These are phyloP conservation scores for Leptographium wingfieldii DNA, from an alignment of 2,329 filamentous ascomycete genomes.

Conservation along the genomic window DNA sequence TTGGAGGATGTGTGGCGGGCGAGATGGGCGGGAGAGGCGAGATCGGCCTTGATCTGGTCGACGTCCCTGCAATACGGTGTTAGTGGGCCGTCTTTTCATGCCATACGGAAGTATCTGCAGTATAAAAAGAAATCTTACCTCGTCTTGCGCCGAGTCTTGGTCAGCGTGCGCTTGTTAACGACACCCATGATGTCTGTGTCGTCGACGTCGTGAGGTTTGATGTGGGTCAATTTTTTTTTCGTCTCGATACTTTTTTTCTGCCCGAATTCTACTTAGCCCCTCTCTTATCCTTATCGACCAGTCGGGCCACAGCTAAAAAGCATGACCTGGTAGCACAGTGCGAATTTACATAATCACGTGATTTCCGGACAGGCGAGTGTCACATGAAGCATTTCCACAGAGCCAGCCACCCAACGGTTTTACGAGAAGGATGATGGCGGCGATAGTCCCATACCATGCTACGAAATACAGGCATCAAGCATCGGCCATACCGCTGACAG, in stretches of 20 bases:
- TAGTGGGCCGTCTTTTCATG: not conserved
- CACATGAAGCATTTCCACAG: not conserved
- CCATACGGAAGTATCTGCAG: not conserved
- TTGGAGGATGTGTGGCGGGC: slow-evolving; percentile 67
- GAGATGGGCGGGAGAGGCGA: slow-evolving; percentile 68
- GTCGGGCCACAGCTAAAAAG: not conserved
- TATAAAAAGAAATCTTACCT: slow-evolving; percentile 31
- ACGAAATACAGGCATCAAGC: not conserved
- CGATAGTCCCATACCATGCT: not conserved
- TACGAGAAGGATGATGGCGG: not conserved
- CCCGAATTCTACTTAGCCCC: not conserved
- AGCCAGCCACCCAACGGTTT: not conserved
- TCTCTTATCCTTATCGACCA: not conserved
- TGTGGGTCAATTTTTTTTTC: not conserved
- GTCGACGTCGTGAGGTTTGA: not conserved
- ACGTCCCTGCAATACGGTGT: slow-evolving; percentile 52
- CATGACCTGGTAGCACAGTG: not conserved
- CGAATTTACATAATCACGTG: not conserved
- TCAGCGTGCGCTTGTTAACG: slow-evolving; percentile 50
- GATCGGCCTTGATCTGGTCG: slow-evolving; percentile 81
- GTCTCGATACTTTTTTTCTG: not conserved
- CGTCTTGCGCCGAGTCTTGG: slow-evolving; percentile 61
- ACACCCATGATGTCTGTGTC: slow-evolving; percentile 48
- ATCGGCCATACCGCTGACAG: not conserved
- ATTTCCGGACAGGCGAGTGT: not conserved